A percentile compares a stretch with the other conserved stretches of the same genome.
Evolutionary conservation across 352 stramenopile species (phyloP).

Genomic region (Pythium phragmitis): DNA sequence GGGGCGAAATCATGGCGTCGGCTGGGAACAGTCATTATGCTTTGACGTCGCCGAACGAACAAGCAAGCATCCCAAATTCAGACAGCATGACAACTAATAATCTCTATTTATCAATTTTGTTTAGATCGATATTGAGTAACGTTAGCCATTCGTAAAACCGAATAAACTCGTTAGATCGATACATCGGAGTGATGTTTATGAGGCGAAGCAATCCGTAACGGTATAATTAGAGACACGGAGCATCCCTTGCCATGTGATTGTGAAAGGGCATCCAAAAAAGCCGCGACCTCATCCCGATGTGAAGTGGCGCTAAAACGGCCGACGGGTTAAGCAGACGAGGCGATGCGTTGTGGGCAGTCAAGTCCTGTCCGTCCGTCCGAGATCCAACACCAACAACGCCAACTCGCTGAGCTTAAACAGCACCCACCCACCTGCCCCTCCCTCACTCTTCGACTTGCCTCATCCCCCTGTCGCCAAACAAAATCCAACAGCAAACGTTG

Average conservation of each 20-base stretch:
- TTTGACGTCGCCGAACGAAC: slow-evolving; percentile 6
- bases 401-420: not conserved
- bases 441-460: slow-evolving; percentile 12
- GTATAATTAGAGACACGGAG: slow-evolving; percentile 12
- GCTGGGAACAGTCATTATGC: slow-evolving; percentile 10
- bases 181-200: too few species aligned
- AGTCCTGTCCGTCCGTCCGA: not conserved
- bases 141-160: too few species aligned
- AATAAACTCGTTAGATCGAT: too few species aligned
- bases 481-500: not conserved
- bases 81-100: too few species aligned
- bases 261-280: slow-evolving; percentile 6
- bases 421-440: not conserved
- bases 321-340: not conserved
- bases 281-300: not conserved
- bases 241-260: slow-evolving; percentile 13
- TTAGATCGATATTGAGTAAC: too few species aligned
- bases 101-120: too few species aligned
- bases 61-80: slow-evolving; percentile 4
- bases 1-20: slow-evolving; percentile 10
- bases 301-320: slow-evolving; percentile 11
- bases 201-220: too few species aligned
- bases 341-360: slow-evolving; percentile 2
- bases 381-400: slow-evolving; percentile 7
- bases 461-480: slow-evolving; percentile 9